Evolutionary conservation across 129 eudicot species (phyloP), one percentile per base, ranked within the genome.

Genomic region (Rutidosis leptorrhynchoides): DNA sequence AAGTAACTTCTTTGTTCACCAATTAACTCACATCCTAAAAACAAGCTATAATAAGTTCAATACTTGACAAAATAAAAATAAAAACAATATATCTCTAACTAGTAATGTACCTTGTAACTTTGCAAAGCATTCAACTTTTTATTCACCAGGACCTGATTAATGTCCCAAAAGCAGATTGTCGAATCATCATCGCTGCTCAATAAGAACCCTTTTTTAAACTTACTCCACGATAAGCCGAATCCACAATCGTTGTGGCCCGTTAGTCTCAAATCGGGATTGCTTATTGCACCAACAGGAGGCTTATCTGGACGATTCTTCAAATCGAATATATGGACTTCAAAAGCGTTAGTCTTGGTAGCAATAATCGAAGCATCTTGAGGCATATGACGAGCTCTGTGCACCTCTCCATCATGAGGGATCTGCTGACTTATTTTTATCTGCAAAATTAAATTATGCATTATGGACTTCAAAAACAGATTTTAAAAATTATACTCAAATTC

Each of bases 211-310:
- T 71, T 75, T 70, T 87, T 91, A 46, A 91, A 81, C 11, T 78
- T 83, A 71, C 94, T 87, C 97, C 97, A 91, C 20, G 96, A 87
- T 28, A 91, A 73, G 49, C 97, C 97, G 74, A 87, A 91, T n/a
- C 97, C 96, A 42, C 79, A 90, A 48, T 80, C 59, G 66, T 24
- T 78, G 68, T 87, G 97, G 48, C 97, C 97, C 57, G 77, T 78
- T 71, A 91, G 75, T 81, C 90, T 84, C 80, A 87, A 73, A 78
- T 91, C 97, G 28, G 97, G 97, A 79, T 58, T 85, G 69, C 94
- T 87, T 32, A 78, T 64, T 42, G 85, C 90, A 70, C 76, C 88
- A 6, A 72, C 24, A 58, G 90, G 92, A 71, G 93, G 95, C 79
- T 84, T 87, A 29, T 84, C 78, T 43, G 93, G 90, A 74, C 87